These are phyloP conservation scores for Endotrypanum monterogeii DNA, from an alignment of 208 protist genomes.

Conservation along the genomic window DNA sequence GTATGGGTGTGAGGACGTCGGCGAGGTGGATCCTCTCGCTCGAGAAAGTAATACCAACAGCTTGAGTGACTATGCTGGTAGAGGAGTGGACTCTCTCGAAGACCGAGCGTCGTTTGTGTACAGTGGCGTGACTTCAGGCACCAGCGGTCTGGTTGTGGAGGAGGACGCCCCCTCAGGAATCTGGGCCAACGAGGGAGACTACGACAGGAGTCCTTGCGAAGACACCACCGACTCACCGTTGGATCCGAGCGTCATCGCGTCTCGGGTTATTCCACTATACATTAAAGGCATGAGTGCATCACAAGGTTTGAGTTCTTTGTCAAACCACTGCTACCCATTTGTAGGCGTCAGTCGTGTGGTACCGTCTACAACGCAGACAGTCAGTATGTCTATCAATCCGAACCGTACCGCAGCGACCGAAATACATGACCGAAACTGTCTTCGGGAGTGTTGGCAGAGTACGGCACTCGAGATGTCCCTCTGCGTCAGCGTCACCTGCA, in stretches of 20 bases:
- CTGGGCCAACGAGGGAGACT: conserved; percentile 8
- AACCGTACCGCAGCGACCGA: conserved; percentile 13
- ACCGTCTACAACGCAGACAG: conserved; percentile 14
- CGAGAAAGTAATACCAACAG: neutral
- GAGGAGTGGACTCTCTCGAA: neutral
- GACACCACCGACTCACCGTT: neutral
- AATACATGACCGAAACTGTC: conserved; percentile 11
- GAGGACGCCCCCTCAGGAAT: conserved; percentile 20
- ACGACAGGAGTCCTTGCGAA: conserved; percentile 2
- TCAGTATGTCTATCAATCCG: conserved; percentile 17
- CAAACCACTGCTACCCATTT: conserved; percentile 33
- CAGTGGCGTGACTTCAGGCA: conserved; percentile 17
- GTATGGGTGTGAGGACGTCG: neutral
- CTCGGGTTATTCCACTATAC: conserved; percentile 26
- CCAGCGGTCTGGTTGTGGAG: conserved; percentile 34
- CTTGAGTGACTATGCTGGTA: neutral
- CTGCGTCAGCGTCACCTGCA: conserved; percentile 44
- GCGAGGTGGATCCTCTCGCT: neutral
- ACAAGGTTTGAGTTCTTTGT: conserved; percentile 7
- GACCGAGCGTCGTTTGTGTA: neutral
- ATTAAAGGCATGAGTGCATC: conserved; percentile 18
- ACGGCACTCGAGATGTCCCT: conserved; percentile 39
- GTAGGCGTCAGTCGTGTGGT: conserved; percentile 26
- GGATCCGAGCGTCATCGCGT: neutral
- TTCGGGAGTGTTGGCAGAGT: conserved; percentile 34